Evolutionary conservation across 2,329 filamentous ascomycete species (phyloP), one percentile per base, ranked within the genome.

Genomic region (Stagonosporopsis cucurbitacearum): DNA sequence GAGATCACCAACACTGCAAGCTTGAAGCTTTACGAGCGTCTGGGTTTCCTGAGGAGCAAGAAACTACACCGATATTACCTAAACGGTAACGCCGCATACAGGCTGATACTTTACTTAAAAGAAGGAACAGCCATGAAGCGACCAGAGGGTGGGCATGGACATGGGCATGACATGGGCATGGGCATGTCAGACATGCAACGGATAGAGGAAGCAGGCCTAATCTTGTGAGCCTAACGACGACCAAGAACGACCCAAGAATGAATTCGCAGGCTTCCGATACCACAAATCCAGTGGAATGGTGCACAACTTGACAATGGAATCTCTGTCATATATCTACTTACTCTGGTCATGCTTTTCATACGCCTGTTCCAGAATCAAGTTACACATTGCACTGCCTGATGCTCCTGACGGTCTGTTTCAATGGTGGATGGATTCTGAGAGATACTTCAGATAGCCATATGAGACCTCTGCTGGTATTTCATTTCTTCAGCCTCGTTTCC

Each of bases 61-160:
- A 90, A 92, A 58, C 78, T 99, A 49, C 93, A 98, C 76, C 84
- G 95, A 39, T 99, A 99, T 73, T 99, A 99, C 68, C 80, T 99
- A 36, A 99, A 98, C 71, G 95, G 95, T 11, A 99, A 92, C 73
- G 96, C 92, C 52, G 95, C 95, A 2, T 99, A 95, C 74, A 84
- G 95, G 37, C 80, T 99, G 47, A 87, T 98, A 6, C 77, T 99
- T 33, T 88, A 93, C 60, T 78, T 97, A 48, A 93, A 89, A 71
- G 65, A 70, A 45, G 73, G 72, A 0, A 71, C 72, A 0, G 72
- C 72, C 19, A 40, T 66, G 37, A 75, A 75, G 58, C 66, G 65
- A 37, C 70, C 73, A 0, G 59, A 56, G 22, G 23, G 48, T 25
- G 50, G 23, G n/a, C 39, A 46, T 26, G 25, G 17, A 13, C 39